Conservation (phyloP, 441 rosid genomes). For the Gossypium schwendimanii region DNA sequence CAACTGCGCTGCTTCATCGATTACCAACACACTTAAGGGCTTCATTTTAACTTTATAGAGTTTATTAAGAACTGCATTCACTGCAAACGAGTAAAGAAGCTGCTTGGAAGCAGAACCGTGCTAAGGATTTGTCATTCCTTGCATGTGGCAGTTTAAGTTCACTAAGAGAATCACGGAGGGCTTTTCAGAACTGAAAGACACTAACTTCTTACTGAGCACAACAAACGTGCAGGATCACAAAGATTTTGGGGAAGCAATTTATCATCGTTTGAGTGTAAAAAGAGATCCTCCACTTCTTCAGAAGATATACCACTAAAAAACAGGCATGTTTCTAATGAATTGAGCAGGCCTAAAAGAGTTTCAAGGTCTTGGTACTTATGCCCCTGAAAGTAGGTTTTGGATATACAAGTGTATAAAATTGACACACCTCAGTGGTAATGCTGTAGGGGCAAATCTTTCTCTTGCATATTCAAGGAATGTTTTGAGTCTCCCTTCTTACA, state of each 20-base stretch:
- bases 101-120: conserved; percentile 21
- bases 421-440: conserved; percentile 23
- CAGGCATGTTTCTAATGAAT: conserved; percentile 19
- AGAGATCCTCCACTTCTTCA: conserved; percentile 16
- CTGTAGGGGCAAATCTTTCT: conserved; percentile 15
- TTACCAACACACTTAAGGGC: conserved; percentile 30
- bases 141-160: conserved; percentile 21
- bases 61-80: conserved; percentile 27
- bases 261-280: conserved; percentile 13
- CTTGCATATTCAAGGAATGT: conserved; percentile 29
- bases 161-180: conserved; percentile 15
- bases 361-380: conserved; percentile 2
- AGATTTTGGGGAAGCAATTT: background rate
- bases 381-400: conserved; percentile 17
- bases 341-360: conserved; percentile 24
- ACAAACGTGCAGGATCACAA: background rate
- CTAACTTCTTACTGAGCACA: conserved; percentile 16
- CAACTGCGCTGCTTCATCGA: conserved; percentile 46
- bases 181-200: conserved; percentile 22
- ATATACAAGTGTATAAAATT: conserved; percentile 26
- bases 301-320: conserved; percentile 16
- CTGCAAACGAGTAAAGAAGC: conserved; percentile 38
- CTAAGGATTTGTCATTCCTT: conserved; percentile 3
- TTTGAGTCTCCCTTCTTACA: background rate
- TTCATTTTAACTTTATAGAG: conserved; percentile 19